These are phyloP conservation scores for Leptographium galeiforme DNA, from an alignment of 2,329 filamentous ascomycete species.

Conservation along the genomic window DNA sequence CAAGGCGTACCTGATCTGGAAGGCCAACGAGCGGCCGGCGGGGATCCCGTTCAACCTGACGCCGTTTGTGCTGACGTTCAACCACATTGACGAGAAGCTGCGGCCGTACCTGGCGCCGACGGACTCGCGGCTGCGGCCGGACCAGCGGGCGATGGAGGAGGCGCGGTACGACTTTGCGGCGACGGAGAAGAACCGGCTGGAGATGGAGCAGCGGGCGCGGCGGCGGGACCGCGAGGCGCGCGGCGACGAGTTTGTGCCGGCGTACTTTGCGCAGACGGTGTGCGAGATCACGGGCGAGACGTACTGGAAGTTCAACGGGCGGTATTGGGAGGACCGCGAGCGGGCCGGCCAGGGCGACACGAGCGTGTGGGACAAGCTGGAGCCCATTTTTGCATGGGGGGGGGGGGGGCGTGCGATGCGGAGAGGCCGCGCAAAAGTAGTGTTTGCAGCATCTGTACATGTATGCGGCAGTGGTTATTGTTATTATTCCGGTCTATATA, in stretches of 20 bases:
- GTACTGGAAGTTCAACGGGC: conserved; percentile 79
- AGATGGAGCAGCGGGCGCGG: conserved; percentile 76
- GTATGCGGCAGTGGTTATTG: no score
- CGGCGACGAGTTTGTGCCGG: conserved; percentile 70
- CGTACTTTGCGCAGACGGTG: conserved; percentile 66
- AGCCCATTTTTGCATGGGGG: conserved; percentile 48
- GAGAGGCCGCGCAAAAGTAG: neutral
- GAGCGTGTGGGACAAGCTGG: conserved; percentile 54
- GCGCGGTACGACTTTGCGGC: conserved; percentile 93
- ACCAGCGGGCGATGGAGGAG: conserved; percentile 97
- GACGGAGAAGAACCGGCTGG: conserved; percentile 83
- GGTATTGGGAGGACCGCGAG: conserved; percentile 72
- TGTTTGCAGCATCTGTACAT: neutral
- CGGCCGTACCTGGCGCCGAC: conserved; percentile 71
- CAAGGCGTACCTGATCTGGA: conserved; percentile 84
- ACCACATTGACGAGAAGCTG: conserved; percentile 78
- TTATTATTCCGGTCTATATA: no score
- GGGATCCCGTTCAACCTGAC: conserved; percentile 96
- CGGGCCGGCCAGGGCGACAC: conserved; percentile 47
- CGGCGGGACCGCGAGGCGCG: conserved; percentile 58
- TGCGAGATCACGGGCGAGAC: conserved; percentile 75
- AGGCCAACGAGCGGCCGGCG: conserved; percentile 65
- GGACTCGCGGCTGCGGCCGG: conserved; percentile 81
- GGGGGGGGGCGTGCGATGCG: neutral
- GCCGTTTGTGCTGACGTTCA: conserved; percentile 88